Evolutionary conservation across 345 rosid genomes (phyloP).

Genomic region (Citrus hindsii): DNA sequence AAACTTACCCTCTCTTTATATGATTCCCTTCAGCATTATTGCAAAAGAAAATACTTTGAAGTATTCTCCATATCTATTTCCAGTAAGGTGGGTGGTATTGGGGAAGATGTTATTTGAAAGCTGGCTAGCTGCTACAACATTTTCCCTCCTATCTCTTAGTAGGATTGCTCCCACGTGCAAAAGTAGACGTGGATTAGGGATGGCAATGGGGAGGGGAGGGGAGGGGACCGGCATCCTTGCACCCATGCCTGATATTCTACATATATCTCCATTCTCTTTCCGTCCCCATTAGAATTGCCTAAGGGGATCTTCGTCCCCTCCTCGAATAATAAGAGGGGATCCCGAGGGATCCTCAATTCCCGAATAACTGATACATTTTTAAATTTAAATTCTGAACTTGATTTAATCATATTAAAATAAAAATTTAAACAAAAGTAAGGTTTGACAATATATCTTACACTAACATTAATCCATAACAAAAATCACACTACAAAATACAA

Average conservation of each 20-base stretch:
- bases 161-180: slow-evolving; percentile 12
- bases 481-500: no score
- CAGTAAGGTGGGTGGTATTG: slow-evolving; percentile 22
- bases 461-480: no score
- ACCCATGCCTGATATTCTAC: rapidly evolving
- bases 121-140: slow-evolving; percentile 17
- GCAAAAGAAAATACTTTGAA: slow-evolving; percentile 33
- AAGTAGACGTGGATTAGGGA: background rate
- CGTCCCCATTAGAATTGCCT: no score
- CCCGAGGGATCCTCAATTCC: rapidly evolving
- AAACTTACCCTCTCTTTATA: slow-evolving; percentile 25
- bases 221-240: no score
- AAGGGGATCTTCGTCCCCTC: no score
- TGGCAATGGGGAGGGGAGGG: no score
- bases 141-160: slow-evolving; percentile 22
- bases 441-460: no score
- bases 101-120: slow-evolving; percentile 36
- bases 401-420: no score
- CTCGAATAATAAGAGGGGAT: no score
- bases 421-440: no score
- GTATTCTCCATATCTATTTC: slow-evolving; percentile 35
- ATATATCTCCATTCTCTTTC: rapidly evolving
- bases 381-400: no score
- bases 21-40: slow-evolving; percentile 53
- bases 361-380: no score